Evolutionary conservation across 768 basidiomycete species (phyloP).

Genomic region (Jaapia argillacea): DNA sequence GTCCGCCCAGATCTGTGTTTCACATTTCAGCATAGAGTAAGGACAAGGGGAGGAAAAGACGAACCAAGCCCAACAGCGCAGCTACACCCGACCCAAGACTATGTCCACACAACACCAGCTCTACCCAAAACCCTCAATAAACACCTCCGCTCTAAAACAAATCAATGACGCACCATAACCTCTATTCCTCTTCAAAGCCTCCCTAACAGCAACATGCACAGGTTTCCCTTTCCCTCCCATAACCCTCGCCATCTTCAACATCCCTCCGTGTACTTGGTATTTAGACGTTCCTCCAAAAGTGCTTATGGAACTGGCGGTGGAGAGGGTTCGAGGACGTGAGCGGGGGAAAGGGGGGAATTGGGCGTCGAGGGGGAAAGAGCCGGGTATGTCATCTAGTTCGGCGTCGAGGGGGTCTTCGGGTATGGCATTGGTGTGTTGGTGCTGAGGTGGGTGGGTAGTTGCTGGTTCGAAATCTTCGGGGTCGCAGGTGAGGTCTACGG

Average conservation of each 20-base stretch:
- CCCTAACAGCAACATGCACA: slow-evolving; percentile 63
- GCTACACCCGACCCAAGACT: slow-evolving; percentile 81
- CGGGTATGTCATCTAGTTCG: slow-evolving; percentile 15
- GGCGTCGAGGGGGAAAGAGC: slow-evolving; percentile 15
- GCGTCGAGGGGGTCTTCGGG: slow-evolving; percentile 10
- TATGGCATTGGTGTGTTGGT: background rate
- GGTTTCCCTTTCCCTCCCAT: slow-evolving; percentile 75
- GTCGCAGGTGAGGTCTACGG: slow-evolving; percentile 79
- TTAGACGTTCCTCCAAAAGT: slow-evolving; percentile 13
- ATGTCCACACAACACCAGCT: slow-evolving; percentile 73
- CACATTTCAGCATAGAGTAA: slow-evolving; percentile 4
- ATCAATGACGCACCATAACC: slow-evolving; percentile 49
- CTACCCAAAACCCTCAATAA: slow-evolving; percentile 20
- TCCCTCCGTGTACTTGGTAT: slow-evolving; percentile 73
- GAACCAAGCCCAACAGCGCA: slow-evolving; percentile 59
- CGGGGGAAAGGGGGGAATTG: background rate
- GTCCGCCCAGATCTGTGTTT: slow-evolving; percentile 72
- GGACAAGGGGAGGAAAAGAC: slow-evolving; percentile 12
- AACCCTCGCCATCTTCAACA: slow-evolving; percentile 65
- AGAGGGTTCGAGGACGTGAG: too few relatives aligned
- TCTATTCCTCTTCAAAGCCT: slow-evolving; percentile 58
- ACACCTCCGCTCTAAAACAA: background rate
- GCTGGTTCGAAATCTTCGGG: slow-evolving; percentile 57
- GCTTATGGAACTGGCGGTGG: background rate
- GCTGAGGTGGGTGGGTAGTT: too few relatives aligned